A percentile compares a stretch with the other conserved stretches of the same genome.
These are phyloP conservation scores for Cylindrotheca closterium DNA, from an alignment of 108 stramenopile species.

Conservation along the genomic window DNA sequence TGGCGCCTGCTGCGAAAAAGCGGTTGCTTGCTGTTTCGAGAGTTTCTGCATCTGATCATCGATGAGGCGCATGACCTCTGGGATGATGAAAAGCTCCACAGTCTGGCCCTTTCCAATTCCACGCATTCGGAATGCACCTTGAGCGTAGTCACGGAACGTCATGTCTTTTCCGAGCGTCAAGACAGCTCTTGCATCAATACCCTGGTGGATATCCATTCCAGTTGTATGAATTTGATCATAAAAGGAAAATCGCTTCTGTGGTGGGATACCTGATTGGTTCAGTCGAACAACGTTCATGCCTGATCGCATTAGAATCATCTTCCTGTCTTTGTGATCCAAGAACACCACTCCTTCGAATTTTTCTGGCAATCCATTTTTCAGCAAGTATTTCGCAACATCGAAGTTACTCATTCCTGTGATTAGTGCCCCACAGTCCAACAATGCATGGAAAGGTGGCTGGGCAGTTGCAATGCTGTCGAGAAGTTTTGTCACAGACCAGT, in stretches of 20 bases:
- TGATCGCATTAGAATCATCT: conserved; percentile 91
- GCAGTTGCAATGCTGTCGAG: conserved; percentile 78
- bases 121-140: conserved; percentile 97
- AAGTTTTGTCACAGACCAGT: conserved; percentile 82
- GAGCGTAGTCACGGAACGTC: conserved; percentile 97
- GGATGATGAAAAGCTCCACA: conserved; percentile 88
- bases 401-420: conserved; percentile 95
- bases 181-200: conserved; percentile 85
- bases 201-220: conserved; percentile 97
- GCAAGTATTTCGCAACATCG: conserved; percentile 92
- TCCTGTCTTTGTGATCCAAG: conserved; percentile 90
- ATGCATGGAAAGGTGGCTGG: conserved; percentile 84
- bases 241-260: conserved; percentile 90
- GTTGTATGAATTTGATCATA: conserved; percentile 98
- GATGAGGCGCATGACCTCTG: conserved; percentile 83
- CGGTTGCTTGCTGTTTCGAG: conserved; percentile 19
- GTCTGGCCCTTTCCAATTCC: conserved; percentile 95
- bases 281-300: conserved; percentile 83
- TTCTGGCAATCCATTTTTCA: conserved; percentile 65
- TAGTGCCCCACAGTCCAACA: conserved; percentile 96
- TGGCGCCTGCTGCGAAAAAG: conserved; percentile 20
- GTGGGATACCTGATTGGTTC: conserved; percentile 87
- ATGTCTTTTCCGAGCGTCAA: conserved; percentile 97
- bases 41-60: conserved; percentile 71
- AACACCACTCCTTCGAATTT: conserved; percentile 94